These are phyloP conservation scores for Apiotrichum brassicae DNA, from an alignment of 1,284 basidiomycete genomes.

Conservation along the genomic window DNA sequence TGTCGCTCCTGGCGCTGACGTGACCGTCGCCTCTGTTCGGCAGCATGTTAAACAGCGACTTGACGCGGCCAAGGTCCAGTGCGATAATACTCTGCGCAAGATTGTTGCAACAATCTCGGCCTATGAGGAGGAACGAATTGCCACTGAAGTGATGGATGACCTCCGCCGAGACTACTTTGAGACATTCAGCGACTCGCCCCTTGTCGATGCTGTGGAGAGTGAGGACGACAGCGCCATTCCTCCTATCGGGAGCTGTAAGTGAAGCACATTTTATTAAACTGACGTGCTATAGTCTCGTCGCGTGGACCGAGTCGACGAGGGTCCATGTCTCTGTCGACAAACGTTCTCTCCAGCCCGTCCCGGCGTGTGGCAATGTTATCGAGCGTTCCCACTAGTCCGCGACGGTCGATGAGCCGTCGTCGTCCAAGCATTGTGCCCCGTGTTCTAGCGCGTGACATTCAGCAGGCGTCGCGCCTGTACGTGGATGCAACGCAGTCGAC, in stretches of 20 bases:
- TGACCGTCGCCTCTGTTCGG: slow-evolving; percentile 64
- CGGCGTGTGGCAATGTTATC: slow-evolving; percentile 27
- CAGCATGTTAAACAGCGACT: slow-evolving; percentile 89
- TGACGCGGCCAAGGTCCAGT: slow-evolving; percentile 87
- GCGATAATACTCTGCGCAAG: slow-evolving; percentile 88
- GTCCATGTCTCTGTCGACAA: slow-evolving; percentile 30
- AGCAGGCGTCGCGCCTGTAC: background rate
- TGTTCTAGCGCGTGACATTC: slow-evolving; percentile 28
- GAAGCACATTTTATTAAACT: background rate
- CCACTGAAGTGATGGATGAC: slow-evolving; percentile 21
- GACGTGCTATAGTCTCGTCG: slow-evolving; percentile 17
- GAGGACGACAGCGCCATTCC: slow-evolving; percentile 26
- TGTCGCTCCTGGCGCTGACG: slow-evolving; percentile 35
- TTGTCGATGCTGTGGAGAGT: slow-evolving; percentile 34
- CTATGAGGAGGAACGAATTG: slow-evolving; percentile 77
- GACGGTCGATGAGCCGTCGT: slow-evolving; percentile 24
- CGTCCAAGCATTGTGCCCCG: slow-evolving; percentile 37
- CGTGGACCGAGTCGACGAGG: slow-evolving; percentile 34
- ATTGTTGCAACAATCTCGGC: slow-evolving; percentile 87
- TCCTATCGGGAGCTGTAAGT: slow-evolving; percentile 11
- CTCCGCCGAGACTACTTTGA: slow-evolving; percentile 41
- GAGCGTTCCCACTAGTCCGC: slow-evolving; percentile 26
- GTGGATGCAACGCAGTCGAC: slow-evolving; percentile 49
- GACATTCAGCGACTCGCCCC: slow-evolving; percentile 35
- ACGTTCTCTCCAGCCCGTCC: slow-evolving; percentile 26